phyloP scores from a whole-genome alignment of 768 basidiomycete species.

The Podaxis sp. region DNA sequence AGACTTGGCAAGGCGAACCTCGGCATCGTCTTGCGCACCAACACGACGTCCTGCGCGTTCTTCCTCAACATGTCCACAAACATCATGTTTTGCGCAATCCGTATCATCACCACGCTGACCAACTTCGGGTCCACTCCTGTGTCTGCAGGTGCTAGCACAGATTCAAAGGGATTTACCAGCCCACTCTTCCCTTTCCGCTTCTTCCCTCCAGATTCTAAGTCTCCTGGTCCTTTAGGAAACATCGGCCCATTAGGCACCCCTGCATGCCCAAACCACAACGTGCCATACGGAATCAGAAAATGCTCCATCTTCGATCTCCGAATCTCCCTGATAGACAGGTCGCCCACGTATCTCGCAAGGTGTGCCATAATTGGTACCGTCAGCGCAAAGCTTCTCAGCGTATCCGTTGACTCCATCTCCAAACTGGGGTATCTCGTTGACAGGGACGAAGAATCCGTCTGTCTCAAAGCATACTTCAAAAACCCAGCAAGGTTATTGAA shows the following conservation, averaged over 20 bases:
- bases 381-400: conserved; percentile 54
- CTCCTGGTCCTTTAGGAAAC: conserved; percentile 51
- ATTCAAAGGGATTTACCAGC: conserved; percentile 34
- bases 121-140: conserved; percentile 41
- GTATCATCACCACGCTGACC: conserved; percentile 59
- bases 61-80: conserved; percentile 64
- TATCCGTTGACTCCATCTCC: conserved; percentile 21
- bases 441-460: conserved; percentile 31
- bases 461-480: conserved; percentile 52
- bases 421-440: neutral
- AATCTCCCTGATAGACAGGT: conserved; percentile 70
- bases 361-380: conserved; percentile 58
- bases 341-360: conserved; percentile 64
- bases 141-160: conserved; percentile 49
- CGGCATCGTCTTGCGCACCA: conserved; percentile 64
- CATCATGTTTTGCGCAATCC: conserved; percentile 70
- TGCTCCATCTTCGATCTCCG: conserved; percentile 70
- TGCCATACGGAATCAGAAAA: conserved; percentile 67
- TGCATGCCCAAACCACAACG: conserved; percentile 63
- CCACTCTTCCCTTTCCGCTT: neutral
- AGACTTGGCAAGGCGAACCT: conserved; percentile 58
- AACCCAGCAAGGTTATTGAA: conserved; percentile 74
- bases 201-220: neutral
- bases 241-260: conserved; percentile 52
- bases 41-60: conserved; percentile 66